Evolutionary conservation across 2,329 filamentous ascomycete genomes (phyloP), one percentile per base, ranked within the genome.

Genomic region (Aspergillus sp.): DNA sequence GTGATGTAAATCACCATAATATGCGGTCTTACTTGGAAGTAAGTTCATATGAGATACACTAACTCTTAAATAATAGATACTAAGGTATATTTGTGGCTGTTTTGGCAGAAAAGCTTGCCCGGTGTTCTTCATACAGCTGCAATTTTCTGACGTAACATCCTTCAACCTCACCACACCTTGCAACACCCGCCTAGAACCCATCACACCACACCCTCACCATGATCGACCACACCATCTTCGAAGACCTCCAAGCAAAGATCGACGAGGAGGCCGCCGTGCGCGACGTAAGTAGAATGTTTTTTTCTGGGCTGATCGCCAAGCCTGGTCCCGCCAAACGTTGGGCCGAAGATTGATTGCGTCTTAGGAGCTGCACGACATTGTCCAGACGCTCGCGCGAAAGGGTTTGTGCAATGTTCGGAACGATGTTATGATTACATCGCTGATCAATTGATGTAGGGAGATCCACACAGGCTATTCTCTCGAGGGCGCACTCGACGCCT

Each of bases 401-500:
- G 81, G 83, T 83, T 65, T 4, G 50, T 36, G 24, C 9, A 17
- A 22, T 33, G 19, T 14, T 13, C 42, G 35, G 7, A 3, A 17
- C 9, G 22, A 32, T 11, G 16, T 8, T 7, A 22, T 44, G 45
- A 47, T 42, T 19, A 26, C 22, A 7, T 10, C 10, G 32, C 36
- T 16, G 14, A 32, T 6, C 22, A 8, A 13, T 2, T 3, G 4
- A 30, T 16, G 53, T 52, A 82, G 88, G 89, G 58, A 84, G 89
- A 63, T 85, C 85, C 56, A 87, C 88, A 19, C 89, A 93, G 65
- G 90, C 92, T 42, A 82, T 92, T 49, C 82, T 97, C 47, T 94
- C 93, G 35, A 82, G 90, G 67, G 90, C 94, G 46, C 94, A 99
- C 74, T 94, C 92, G 2, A 96, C 91, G 4, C 86, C 90, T 11